phyloP scores from a whole-genome alignment of 306 rosid species.

The Prunus mongolica region DNA sequence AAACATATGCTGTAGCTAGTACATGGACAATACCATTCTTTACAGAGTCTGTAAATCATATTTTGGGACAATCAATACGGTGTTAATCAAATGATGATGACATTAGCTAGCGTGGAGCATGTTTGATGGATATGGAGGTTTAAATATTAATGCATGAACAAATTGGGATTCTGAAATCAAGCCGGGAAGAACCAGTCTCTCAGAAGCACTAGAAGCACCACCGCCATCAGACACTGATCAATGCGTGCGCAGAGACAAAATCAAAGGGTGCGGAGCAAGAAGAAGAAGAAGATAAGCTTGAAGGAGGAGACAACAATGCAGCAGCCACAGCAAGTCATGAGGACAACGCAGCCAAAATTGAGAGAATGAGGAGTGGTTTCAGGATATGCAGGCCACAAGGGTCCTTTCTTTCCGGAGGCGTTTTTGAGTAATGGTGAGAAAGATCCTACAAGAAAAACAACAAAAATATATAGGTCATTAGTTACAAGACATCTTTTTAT shows the following conservation, averaged over 20 bases:
- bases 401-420: conserved; percentile 53
- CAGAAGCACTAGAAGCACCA: conserved; percentile 27
- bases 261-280: conserved; percentile 12
- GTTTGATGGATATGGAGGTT: background rate
- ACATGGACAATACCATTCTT: too few relatives aligned
- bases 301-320: conserved; percentile 16
- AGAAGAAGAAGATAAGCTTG: background rate
- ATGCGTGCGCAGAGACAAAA: conserved; percentile 14
- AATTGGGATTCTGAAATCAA: conserved; percentile 36
- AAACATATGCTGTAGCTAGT: background rate
- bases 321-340: conserved; percentile 17
- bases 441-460: conserved; percentile 44
- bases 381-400: conserved; percentile 74
- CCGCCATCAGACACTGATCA: conserved; percentile 23
- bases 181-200: conserved; percentile 29
- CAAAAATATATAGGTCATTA: conserved; percentile 31
- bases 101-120: background rate
- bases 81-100: too few relatives aligned
- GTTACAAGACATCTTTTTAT: conserved; percentile 19
- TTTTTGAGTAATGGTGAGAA: conserved; percentile 55
- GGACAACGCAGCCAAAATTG: conserved; percentile 61
- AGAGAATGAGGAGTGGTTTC: conserved; percentile 79
- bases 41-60: background rate
- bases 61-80: too few relatives aligned
- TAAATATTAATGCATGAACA: conserved; percentile 46